These are phyloP conservation scores for Suillus spraguei DNA, from an alignment of 768 basidiomycete species.

Conservation along the genomic window DNA sequence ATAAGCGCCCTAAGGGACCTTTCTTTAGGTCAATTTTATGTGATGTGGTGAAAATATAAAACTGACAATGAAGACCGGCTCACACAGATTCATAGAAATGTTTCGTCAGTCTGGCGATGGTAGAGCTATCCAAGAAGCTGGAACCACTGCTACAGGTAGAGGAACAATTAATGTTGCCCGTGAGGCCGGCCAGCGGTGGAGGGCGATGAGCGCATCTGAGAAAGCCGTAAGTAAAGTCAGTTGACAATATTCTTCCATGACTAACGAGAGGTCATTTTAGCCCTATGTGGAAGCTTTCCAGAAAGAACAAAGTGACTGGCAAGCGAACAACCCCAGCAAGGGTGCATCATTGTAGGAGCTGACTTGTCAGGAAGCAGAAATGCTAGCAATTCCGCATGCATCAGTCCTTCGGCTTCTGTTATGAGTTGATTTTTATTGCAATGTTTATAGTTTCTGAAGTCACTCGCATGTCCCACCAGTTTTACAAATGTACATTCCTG, in stretches of 20 bases:
- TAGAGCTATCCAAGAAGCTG: slow-evolving; percentile 18
- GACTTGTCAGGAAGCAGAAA: background rate
- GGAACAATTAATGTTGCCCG: slow-evolving; percentile 10
- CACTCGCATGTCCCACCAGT: background rate
- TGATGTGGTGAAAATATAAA: background rate
- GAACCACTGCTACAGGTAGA: slow-evolving; percentile 8
- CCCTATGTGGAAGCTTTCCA: slow-evolving; percentile 15
- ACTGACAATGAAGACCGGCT: background rate
- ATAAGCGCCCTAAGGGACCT: slow-evolving; percentile 13
- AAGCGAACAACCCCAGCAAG: background rate
- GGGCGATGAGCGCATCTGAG: slow-evolving; percentile 32
- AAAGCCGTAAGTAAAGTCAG: slow-evolving; percentile 28
- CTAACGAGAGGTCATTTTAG: background rate
- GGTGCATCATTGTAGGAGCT: background rate
- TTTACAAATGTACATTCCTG: background rate
- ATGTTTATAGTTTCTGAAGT: background rate
- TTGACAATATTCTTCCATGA: background rate
- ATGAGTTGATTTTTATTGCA: slow-evolving; percentile 2
- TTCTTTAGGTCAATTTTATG: slow-evolving; percentile 29
- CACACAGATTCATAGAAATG: slow-evolving; percentile 23
- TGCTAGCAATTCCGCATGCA: background rate
- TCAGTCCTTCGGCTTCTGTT: too few species aligned
- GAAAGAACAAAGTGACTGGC: background rate
- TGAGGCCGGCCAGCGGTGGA: slow-evolving; percentile 32
- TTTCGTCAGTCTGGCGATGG: slow-evolving; percentile 22